Base-by-base conservation (phyloP, 2,329 filamentous ascomycete species). In the Exophiala oligosperma region DNA sequence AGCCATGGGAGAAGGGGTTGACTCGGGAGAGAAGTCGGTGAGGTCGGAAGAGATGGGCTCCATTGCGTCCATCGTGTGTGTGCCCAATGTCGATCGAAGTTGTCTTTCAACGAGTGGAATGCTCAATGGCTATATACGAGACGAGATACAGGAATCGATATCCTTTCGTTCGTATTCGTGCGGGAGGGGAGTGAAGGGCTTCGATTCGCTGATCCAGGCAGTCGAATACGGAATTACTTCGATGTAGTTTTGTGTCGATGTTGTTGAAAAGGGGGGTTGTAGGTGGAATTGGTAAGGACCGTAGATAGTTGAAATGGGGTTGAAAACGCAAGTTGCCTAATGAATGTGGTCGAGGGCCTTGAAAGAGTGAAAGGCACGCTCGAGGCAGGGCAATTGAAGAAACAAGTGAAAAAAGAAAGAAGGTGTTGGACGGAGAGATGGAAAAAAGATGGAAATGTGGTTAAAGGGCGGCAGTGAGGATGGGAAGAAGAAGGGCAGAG, bases 351-450 rank as follows among this genome's bases (percentile, higher is more conserved):
- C 70, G 73, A 73, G 70, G 71, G 75, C 76, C 77, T 76, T 79
- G 71, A 81, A 80, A 71, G 78, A 81, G 77, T 79, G 77, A 75
- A 78, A 78, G 77, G 74, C 74, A 66, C 72, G 67, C 74, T 72
- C 72, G 68, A 71, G 66, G 69, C 66, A 48, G 52, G 61, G 54
- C 44, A 48, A 51, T 51, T 35, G 61, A 59, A 50, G 50, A 56
- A 63, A 69, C 69, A 64, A 66, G 68, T 40, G 32, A 35, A 35
- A 35, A 66, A 68, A 66, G 62, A 67, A 67, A 62, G 61, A 64
- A 66, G 53, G 59, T 62, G 53, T 64, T 62, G 66, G 65, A 64
- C 59, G 67, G 64, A 68, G 68, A 69, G 57, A 60, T 60, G 66
- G 66, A 61, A 61, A 60, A 68, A 66, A 57, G 60, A 54, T 48